These are phyloP conservation scores for Nigrograna mackinnonii DNA, from an alignment of 2,329 filamentous ascomycete genomes.

Conservation along the genomic window DNA sequence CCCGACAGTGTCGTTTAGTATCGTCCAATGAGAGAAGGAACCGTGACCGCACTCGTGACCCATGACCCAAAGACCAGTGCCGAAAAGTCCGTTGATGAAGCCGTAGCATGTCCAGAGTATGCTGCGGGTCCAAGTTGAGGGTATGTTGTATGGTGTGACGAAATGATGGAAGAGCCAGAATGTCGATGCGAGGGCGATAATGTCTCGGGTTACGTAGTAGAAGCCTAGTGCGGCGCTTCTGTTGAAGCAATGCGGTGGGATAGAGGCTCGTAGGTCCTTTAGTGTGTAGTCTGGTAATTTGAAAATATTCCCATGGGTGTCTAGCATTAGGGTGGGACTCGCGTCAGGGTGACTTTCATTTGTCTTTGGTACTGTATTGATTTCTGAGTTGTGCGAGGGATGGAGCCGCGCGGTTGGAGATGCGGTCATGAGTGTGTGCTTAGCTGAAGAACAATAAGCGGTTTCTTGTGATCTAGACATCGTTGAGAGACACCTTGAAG, in stretches of 20 bases:
- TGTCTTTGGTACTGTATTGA: too few relatives aligned
- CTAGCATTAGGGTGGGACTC: constrained; percentile 58
- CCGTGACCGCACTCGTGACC: constrained; percentile 72
- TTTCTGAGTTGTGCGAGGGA: too few relatives aligned
- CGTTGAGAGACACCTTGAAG: constrained; percentile 1
- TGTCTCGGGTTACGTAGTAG: constrained; percentile 2
- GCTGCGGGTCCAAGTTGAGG: too few relatives aligned
- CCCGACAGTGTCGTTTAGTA: constrained; percentile 63
- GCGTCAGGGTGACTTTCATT: constrained; percentile 50
- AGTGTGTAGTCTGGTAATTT: constrained; percentile 2
- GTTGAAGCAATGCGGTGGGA: constrained; percentile 3
- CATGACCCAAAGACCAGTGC: constrained; percentile 70
- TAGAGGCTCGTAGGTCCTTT: constrained; percentile 1
- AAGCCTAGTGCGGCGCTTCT: constrained; percentile 1
- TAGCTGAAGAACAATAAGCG: constrained; percentile 7
- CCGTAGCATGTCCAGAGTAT: constrained; percentile 58
- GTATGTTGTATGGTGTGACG: too few relatives aligned
- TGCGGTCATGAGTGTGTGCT: neutral
- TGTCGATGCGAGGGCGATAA: neutral
- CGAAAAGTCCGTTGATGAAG: constrained; percentile 65
- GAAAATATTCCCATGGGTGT: too few relatives aligned
- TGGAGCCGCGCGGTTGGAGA: too few relatives aligned
- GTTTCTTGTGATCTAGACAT: neutral
- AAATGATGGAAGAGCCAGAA: neutral
- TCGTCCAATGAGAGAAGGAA: constrained; percentile 60